These are phyloP conservation scores for Raphanus raphanistrum DNA, from an alignment of 345 rosid species.

Conservation along the genomic window DNA sequence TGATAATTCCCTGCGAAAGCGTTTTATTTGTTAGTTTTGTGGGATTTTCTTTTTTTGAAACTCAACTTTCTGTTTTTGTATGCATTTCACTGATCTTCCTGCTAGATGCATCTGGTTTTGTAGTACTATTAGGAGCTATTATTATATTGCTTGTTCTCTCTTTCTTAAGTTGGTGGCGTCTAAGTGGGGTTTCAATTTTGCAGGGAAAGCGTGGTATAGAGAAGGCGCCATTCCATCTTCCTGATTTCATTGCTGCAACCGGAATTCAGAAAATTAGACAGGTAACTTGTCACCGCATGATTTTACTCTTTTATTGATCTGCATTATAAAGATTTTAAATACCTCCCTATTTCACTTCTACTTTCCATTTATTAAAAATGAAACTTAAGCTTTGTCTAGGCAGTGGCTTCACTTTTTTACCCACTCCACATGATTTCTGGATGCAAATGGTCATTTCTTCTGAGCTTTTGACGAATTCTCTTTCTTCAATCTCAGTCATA, in stretches of 20 bases:
- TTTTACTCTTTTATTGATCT: neutral
- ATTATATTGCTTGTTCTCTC: slow-evolving; percentile 11
- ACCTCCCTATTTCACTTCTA: neutral
- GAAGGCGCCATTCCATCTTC: slow-evolving; percentile 98
- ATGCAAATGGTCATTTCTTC: neutral
- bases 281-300: slow-evolving; percentile 47
- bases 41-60: slow-evolving; percentile 13
- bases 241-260: slow-evolving; percentile 99
- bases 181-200: slow-evolving; percentile 50
- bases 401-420: neutral
- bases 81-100: slow-evolving; percentile 50
- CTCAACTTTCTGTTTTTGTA: neutral
- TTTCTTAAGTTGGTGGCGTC: slow-evolving; percentile 39
- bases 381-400: neutral
- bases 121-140: slow-evolving; percentile 22
- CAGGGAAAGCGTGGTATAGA: slow-evolving; percentile 99
- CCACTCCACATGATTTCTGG: neutral
- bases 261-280: slow-evolving; percentile 99
- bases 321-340: neutral
- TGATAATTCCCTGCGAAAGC: slow-evolving; percentile 9
- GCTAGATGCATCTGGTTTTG: slow-evolving; percentile 33
- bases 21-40: slow-evolving; percentile 15
- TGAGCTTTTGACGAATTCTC: slow-evolving; percentile 8
- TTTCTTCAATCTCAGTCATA: neutral
- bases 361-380: neutral